Evolutionary conservation across 192 early-diverging fungal genomes (phyloP), one percentile per base, ranked within the genome.

Genomic region (Rhizoclosmatium globosum): DNA sequence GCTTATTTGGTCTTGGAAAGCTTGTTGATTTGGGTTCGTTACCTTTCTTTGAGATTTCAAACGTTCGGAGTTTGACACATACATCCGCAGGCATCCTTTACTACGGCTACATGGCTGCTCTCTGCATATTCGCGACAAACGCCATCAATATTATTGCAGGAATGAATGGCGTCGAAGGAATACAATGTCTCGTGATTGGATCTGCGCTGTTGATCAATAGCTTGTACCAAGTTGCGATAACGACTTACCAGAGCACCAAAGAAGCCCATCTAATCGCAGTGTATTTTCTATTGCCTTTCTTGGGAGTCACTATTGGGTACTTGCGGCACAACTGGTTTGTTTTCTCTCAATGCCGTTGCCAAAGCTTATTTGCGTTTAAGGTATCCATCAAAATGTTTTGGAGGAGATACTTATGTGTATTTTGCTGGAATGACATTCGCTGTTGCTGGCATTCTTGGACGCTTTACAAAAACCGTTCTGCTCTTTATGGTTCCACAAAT

Each of bases 361-460:
- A 31, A 31, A 23, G 56, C 56, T 53, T 43, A 68, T 68, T 68
- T 68, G 4, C 31, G 31, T 13, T 68, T 6, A 66, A 92, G 92
- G 91, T 96, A 92, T 56, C 98, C 98, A 3, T 93, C 97, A 2
- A 85, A 85, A 1, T 92, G 95, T 7, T 99, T 99, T 90, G 95
- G 95, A 15, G 98, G 98, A 58, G 98, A 99, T 75, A 98, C 97
- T 0, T 98, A 92, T 78, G 93, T 93, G 80, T 99, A 99, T 75
- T 99, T 99, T 92, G 95, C 96, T 2, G 98, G 98, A 2, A 99
- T 99, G 97, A 95, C 94, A 0, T 97, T 99, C 88, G 96, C 98
- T 0, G 98, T 99, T 1, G 95, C 97, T 13, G 96, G 96, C 0
- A 97, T 99, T 74, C 78, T 97, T 56, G 93, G 95, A 11, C 95